Base-by-base conservation (phyloP, 345 rosid species). In the Eutrema japonicum region DNA sequence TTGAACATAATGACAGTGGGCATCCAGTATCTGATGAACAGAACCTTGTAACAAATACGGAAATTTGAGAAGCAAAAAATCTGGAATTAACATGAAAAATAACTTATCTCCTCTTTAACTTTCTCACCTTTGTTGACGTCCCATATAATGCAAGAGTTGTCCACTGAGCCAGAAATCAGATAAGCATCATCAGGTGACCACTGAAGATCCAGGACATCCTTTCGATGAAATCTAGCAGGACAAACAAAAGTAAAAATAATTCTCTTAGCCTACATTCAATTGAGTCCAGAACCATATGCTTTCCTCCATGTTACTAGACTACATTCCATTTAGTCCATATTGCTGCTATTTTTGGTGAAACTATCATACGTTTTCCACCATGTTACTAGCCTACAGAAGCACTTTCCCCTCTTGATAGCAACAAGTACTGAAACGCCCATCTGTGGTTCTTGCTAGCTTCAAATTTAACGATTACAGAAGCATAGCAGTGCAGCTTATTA, bases 141-240 rank as follows among this genome's bases (percentile, higher is more conserved):
- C 99, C 99, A 95, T 77, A 95, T 86, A 72, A 95, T 92, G 80
- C 98, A 92, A 69, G 96, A 90, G 83, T 95, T 95, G 71, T 95
- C 99, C 41, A 95, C 99, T 57, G 99, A 92, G 77, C 99, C 98
- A 77, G 98, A 90, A 43, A 95, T 73, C 54, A 95, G 84, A 82
- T 73, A 95, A 33, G 84, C 80, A 70, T 82, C 83, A 84, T 90
- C 92, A 47, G 84, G 72, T 65, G 96, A 95, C 99, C 99, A 95
- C 77, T 92, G 84, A 72, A 95, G 83, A 81, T 92, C 99, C 64
- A 92, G 79, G 45, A 95, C 89, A 76, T 95, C 99, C 77, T 92
- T 95, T 67, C 89, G 89, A 79, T 95, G 99, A 82, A 90, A 95
- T 80, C 99, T 95, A 78, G 41, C 50, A 53, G 65, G 33, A 18